Percentiles rank a stretch among this genome's conserved stretches.
Evolutionary conservation across 202 grass and related monocot species (phyloP).

Genomic region (Zoysia matrella): DNA sequence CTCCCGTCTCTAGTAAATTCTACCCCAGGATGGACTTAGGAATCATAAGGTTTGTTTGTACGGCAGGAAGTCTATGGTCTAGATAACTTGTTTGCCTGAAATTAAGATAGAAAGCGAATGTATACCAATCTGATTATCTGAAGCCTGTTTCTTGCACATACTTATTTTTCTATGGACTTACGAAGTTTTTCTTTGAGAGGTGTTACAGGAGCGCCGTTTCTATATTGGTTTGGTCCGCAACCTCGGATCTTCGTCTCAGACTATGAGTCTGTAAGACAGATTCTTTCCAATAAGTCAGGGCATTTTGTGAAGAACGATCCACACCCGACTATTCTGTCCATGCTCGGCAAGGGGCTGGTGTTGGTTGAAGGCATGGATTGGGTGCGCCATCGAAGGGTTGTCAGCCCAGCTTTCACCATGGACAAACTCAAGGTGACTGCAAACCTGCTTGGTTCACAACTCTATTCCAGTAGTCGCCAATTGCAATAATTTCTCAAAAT

Average conservation of each 20-base stretch:
- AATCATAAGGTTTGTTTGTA: background rate
- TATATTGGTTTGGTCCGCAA: constrained; percentile 47
- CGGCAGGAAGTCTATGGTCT: background rate
- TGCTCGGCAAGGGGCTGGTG: constrained; percentile 53
- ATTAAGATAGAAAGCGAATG: background rate
- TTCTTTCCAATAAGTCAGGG: constrained; percentile 56
- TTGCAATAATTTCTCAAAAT: background rate
- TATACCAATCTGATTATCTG: background rate
- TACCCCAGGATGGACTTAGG: background rate
- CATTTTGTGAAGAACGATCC: constrained; percentile 45
- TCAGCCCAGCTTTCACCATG: constrained; percentile 63
- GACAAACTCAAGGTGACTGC: constrained; percentile 61
- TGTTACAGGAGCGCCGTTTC: constrained; percentile 41
- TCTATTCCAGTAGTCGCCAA: too few species aligned
- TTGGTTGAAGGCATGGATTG: constrained; percentile 47
- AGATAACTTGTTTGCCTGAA: background rate
- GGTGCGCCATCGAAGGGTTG: constrained; percentile 54
- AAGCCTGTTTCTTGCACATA: background rate
- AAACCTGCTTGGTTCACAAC: background rate
- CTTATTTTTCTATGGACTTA: background rate
- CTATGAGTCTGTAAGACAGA: constrained; percentile 46
- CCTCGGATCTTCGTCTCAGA: constrained; percentile 44
- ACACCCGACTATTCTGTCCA: constrained; percentile 37
- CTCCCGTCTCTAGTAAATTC: background rate
- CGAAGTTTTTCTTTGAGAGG: background rate